A percentile compares a stretch with the other conserved stretches of the same genome.
phyloP scores from a whole-genome alignment of 2,329 filamentous ascomycete genomes.

The Nemania abortiva region DNA sequence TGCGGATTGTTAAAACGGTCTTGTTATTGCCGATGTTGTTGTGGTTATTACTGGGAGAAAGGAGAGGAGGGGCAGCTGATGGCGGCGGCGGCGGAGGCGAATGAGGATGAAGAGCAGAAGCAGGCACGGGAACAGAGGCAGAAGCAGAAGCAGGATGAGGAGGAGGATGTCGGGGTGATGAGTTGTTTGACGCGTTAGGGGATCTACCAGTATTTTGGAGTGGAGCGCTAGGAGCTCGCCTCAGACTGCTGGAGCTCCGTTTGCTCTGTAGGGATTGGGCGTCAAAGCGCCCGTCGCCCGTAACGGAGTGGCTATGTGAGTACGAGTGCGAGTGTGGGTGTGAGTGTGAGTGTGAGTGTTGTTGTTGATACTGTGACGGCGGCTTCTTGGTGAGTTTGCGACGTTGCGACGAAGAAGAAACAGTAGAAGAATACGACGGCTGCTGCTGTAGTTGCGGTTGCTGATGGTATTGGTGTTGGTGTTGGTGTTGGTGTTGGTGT shows the following conservation, averaged over 20 bases:
- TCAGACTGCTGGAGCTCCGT: constrained; percentile 73
- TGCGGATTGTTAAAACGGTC: constrained; percentile 49
- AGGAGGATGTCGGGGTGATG: constrained; percentile 61
- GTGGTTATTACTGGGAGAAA: constrained; percentile 36
- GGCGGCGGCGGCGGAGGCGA: not conserved
- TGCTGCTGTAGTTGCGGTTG: constrained; percentile 19
- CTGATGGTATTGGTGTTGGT: constrained; percentile 13
- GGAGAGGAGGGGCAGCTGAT: constrained; percentile 8
- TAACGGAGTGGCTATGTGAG: constrained; percentile 57
- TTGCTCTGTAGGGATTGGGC: constrained; percentile 70
- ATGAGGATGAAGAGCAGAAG: constrained; percentile 23
- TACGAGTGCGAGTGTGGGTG: not conserved
- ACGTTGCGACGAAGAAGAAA: constrained; percentile 59
- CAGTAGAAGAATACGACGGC: not conserved
- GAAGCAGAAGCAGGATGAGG: constrained; percentile 42
- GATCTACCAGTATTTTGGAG: constrained; percentile 49
- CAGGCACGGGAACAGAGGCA: constrained; percentile 8
- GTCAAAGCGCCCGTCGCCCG: constrained; percentile 67
- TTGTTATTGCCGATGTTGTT: constrained; percentile 37
- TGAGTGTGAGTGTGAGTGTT: not conserved
- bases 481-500: not conserved
- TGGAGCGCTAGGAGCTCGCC: constrained; percentile 71
- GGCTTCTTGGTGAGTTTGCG: constrained; percentile 73
- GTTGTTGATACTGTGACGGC: constrained; percentile 48
- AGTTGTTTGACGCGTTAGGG: constrained; percentile 57